Conservation (phyloP, 768 basidiomycete species). For the Phlegmacium glaucopus region DNA sequence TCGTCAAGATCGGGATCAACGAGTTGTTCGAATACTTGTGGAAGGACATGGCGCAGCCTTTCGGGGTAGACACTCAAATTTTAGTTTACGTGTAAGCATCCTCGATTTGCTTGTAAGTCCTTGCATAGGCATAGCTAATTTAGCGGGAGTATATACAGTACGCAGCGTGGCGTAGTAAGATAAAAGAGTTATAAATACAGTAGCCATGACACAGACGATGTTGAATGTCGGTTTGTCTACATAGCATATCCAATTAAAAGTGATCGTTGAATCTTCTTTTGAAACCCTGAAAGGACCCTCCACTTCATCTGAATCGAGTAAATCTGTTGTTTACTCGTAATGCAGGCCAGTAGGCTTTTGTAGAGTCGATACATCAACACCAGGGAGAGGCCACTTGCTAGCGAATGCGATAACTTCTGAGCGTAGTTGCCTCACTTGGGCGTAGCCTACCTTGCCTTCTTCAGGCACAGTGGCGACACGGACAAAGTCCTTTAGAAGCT, state of each 20-base stretch:
- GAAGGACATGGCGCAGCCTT: conserved; percentile 11
- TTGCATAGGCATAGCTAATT: too few species aligned
- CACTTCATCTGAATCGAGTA: too few species aligned
- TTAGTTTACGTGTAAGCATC: too few species aligned
- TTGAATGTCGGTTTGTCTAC: conserved; percentile 47
- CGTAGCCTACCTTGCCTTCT: conserved; percentile 69
- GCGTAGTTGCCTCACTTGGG: conserved; percentile 69
- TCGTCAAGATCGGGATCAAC: conserved; percentile 19
- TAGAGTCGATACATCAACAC: conserved; percentile 54
- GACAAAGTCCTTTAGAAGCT: conserved; percentile 95
- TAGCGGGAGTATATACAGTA: too few species aligned
- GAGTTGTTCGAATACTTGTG: conserved; percentile 19
- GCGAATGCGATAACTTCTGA: conserved; percentile 84
- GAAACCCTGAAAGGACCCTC: conserved; percentile 19
- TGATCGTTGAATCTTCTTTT: conserved; percentile 56
- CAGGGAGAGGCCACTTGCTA: conserved; percentile 88
- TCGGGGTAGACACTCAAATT: conserved; percentile 10
- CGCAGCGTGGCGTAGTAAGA: background rate
- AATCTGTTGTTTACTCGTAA: conserved; percentile 37
- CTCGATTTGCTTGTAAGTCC: background rate
- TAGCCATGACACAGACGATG: conserved; percentile 34
- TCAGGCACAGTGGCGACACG: conserved; percentile 66
- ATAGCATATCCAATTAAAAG: conserved; percentile 21
- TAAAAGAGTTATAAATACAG: background rate
- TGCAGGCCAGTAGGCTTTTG: conserved; percentile 62